Evolutionary conservation across 805 yeast genomes (phyloP).

Genomic region (Barnettozyma populi): DNA sequence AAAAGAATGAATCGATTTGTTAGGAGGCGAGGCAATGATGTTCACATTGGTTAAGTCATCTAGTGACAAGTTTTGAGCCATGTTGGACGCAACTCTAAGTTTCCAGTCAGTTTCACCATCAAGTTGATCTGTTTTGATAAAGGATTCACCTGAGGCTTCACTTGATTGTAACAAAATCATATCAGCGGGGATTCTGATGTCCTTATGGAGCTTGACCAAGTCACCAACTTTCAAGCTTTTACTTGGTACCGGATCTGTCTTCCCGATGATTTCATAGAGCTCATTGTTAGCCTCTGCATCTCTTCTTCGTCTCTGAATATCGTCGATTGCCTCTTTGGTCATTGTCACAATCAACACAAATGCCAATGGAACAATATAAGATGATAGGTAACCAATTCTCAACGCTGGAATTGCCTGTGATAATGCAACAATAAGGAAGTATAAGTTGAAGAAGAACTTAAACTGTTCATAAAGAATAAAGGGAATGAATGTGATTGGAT

Average conservation of each 20-base stretch:
- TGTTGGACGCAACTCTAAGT: conserved; percentile 67
- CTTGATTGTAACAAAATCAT: conserved; percentile 78
- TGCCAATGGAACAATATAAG: conserved; percentile 90
- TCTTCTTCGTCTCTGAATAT: conserved; percentile 81
- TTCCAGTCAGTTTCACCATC: conserved; percentile 99
- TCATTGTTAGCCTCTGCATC: conserved; percentile 88
- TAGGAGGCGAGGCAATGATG: conserved; percentile 75
- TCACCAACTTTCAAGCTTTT: conserved; percentile 81
- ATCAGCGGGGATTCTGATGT: conserved; percentile 90
- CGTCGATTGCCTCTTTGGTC: conserved; percentile 95
- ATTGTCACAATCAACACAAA: conserved; percentile 90
- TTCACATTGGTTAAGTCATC: conserved; percentile 47
- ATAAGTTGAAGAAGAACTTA: conserved; percentile 91
- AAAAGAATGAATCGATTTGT: conserved; percentile 77
- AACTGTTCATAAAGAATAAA: conserved; percentile 89
- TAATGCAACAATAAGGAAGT: conserved; percentile 87
- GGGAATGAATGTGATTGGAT: conserved; percentile 83
- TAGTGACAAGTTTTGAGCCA: conserved; percentile 60
- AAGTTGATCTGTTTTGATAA: conserved; percentile 93
- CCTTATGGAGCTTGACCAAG: conserved; percentile 70
- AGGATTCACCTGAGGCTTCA: conserved; percentile 79
- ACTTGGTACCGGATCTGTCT: conserved; percentile 40
- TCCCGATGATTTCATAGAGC: conserved; percentile 62
- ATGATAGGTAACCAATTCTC: conserved; percentile 87
- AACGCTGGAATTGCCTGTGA: conserved; percentile 88